Conservation (phyloP, 768 basidiomycete genomes). For the Chalciporus sphaerocephalus region DNA sequence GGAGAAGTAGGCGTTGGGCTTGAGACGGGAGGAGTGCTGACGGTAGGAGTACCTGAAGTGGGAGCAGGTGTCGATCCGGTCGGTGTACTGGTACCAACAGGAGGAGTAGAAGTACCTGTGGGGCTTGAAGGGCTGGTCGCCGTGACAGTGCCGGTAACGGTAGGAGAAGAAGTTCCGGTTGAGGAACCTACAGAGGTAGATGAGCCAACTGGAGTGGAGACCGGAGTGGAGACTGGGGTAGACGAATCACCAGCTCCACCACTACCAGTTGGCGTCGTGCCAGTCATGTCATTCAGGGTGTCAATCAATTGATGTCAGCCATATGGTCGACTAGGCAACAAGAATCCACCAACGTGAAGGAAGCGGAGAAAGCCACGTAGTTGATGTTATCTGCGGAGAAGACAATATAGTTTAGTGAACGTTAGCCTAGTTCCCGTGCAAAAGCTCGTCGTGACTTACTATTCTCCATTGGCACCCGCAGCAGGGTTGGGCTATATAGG, state of each 20-base stretch:
- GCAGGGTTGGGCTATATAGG: conserved; percentile 45
- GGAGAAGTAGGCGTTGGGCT: conserved; percentile 36
- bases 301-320: conserved; percentile 3
- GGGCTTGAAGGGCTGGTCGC: conserved; percentile 1
- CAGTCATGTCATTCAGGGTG: conserved; percentile 58
- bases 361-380: conserved; percentile 47
- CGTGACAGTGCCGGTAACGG: background rate
- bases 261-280: conserved; percentile 33
- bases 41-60: background rate
- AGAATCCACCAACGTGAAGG: conserved; percentile 46
- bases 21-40: conserved; percentile 20
- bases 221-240: conserved; percentile 1
- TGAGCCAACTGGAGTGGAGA: conserved; percentile 10
- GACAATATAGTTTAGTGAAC: conserved; percentile 50
- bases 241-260: conserved; percentile 19
- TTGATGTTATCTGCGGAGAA: conserved; percentile 41
- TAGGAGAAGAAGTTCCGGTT: conserved; percentile 1
- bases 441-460: conserved; percentile 39
- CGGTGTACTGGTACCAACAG: conserved; percentile 3
- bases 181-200: conserved; percentile 14
- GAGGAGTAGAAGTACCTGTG: conserved; percentile 17
- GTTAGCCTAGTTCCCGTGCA: conserved; percentile 3
- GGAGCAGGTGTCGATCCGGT: conserved; percentile 8
- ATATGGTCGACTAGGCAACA: background rate
- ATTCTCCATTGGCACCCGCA: conserved; percentile 52